These are phyloP conservation scores for Choiromyces venosus DNA, from an alignment of 495 filamentous ascomycete genomes.

Conservation along the genomic window DNA sequence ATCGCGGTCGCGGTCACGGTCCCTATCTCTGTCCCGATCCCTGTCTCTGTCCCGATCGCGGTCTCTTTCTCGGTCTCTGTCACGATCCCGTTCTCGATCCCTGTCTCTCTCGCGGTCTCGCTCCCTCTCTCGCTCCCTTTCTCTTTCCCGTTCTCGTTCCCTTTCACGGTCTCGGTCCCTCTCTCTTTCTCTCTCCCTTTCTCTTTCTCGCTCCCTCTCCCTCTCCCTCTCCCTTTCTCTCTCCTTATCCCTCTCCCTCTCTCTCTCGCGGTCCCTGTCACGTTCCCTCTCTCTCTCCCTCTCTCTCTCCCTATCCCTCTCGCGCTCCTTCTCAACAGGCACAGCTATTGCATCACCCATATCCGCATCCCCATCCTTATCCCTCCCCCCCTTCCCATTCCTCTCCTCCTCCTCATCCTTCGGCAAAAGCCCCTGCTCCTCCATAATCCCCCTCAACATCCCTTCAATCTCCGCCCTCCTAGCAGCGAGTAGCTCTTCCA, in stretches of 20 bases:
- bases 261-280: conserved; percentile 5
- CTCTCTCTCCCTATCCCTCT: not conserved
- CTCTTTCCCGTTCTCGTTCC: not conserved
- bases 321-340: conserved; percentile 2
- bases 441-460: conserved; percentile 32
- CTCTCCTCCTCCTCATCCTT: conserved; percentile 3
- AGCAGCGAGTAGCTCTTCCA: conserved; percentile 51
- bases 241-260: not conserved
- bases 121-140: not conserved
- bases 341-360: conserved; percentile 1
- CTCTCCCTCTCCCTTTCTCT: not conserved
- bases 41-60: not conserved
- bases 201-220: conserved; percentile 5
- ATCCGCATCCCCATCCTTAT: conserved; percentile 3
- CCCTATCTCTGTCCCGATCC: not conserved
- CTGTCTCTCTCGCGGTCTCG: not conserved
- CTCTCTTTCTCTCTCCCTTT: not conserved
- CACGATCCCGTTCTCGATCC: not conserved
- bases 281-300: not conserved
- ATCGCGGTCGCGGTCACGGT: not conserved
- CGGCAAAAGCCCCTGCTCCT: conserved; percentile 23
- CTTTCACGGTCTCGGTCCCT: not conserved
- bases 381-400: not conserved
- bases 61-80: conserved; percentile 7
- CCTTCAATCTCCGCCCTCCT: conserved; percentile 34